Evolutionary conservation across 768 basidiomycete species (phyloP), one percentile per base, ranked within the genome.

Genomic region (Infundibulicybe gibba): DNA sequence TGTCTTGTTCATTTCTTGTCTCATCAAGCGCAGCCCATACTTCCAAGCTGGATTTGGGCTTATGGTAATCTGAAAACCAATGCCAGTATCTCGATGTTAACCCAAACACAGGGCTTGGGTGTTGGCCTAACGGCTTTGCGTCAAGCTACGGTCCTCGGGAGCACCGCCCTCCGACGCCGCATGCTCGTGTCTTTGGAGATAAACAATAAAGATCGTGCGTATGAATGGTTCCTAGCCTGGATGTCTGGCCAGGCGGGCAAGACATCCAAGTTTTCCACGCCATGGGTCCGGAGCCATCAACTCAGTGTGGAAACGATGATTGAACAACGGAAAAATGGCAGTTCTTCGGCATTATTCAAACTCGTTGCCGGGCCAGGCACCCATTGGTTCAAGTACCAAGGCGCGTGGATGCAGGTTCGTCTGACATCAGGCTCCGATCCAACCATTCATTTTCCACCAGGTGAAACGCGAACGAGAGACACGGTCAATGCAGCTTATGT

Each of bases 41-140:
- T 98, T 99, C 62, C 91, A 95, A 62, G 97, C 95, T 41, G 95
- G 97, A 20, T 97, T 97, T 58, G 97, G 95, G 32, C 79, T 99
- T 32, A 94, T 98, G 94, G 95, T 94, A 40, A 54, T 58, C 49
- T 3, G 25, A 43, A 35, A 39, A 43, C 21, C 30, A 38, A 30
- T 41, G 33, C 9, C 12, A 19, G 44, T 43, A 9, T 45, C 32
- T 30, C 20, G 31, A 31, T 35, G 37, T 46, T 16, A 57, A 40
- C n/a, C 43, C 32, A 32, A 38, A 47, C 39, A 32, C 53, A 98
- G 95, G 90, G 92, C n/a, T 73, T 98, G 39, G 92, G 93, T 13
- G 90, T 94, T 17, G 90, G 82, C 39, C 69, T 94, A 1, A 85
- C 88, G 9, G 72, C 77, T 30, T 75, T 94, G 41, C 80, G 94